Percentiles rank a stretch among this genome's conserved stretches.
Conservation (phyloP, 2,329 filamentous ascomycete genomes). For the Aspergillus calidoustus region DNA sequence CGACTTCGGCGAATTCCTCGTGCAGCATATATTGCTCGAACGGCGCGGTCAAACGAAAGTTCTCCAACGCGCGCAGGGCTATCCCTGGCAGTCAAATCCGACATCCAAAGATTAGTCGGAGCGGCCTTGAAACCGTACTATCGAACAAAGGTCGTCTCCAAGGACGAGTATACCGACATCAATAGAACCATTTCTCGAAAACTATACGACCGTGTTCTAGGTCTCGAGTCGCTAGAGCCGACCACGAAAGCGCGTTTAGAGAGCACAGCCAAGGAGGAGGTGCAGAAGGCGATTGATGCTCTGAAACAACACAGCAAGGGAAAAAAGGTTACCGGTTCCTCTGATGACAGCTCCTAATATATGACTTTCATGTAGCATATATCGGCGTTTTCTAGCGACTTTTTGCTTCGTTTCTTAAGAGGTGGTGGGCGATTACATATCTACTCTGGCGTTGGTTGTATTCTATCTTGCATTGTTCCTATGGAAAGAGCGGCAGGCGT, state of each 20-base stretch:
- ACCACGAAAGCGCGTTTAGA: slow-evolving; percentile 73
- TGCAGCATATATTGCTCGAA: slow-evolving; percentile 24
- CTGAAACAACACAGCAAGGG: slow-evolving; percentile 32
- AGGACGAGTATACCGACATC: slow-evolving; percentile 89
- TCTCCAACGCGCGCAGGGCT: slow-evolving; percentile 71
- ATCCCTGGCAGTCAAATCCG: slow-evolving; percentile 82
- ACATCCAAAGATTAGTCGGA: slow-evolving; percentile 86
- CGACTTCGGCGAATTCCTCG: slow-evolving; percentile 32
- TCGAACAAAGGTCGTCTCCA: slow-evolving; percentile 75
- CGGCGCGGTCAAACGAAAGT: slow-evolving; percentile 59
- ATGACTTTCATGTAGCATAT: slow-evolving; percentile 22
- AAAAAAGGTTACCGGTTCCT: slow-evolving; percentile 24
- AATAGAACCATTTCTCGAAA: slow-evolving; percentile 87
- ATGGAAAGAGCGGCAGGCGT: not conserved
- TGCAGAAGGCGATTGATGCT: slow-evolving; percentile 69
- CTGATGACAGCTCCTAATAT: slow-evolving; percentile 26
- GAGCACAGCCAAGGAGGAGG: slow-evolving; percentile 76
- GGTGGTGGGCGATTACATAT: slow-evolving; percentile 17
- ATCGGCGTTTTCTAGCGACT: slow-evolving; percentile 27
- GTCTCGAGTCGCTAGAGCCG: slow-evolving; percentile 64
- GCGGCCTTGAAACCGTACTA: slow-evolving; percentile 81
- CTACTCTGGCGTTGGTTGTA: slow-evolving; percentile 23
- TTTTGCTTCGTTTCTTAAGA: slow-evolving; percentile 11
- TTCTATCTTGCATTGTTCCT: slow-evolving; percentile 3
- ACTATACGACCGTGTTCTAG: slow-evolving; percentile 73